Conservation (phyloP, 2,329 filamentous ascomycete genomes). For the Fusarium camptoceras region DNA sequence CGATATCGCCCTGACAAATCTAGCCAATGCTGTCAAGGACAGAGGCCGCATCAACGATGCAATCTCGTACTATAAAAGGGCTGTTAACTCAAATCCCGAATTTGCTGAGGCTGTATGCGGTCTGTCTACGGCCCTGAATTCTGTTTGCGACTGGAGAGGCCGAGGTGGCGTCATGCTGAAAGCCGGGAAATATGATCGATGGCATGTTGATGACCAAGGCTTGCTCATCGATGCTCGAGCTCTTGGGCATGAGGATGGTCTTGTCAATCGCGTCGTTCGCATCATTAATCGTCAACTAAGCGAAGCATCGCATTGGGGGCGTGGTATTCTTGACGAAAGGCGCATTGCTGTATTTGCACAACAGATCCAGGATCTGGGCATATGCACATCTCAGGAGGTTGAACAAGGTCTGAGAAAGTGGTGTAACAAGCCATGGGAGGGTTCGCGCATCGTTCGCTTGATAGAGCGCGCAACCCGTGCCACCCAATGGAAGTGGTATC, state of each 20-base stretch:
- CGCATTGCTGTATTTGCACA: constrained; percentile 62
- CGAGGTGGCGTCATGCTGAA: constrained; percentile 86
- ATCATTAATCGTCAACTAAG: constrained; percentile 89
- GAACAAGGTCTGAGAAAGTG: constrained; percentile 64
- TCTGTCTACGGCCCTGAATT: constrained; percentile 93
- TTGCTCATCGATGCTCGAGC: constrained; percentile 80
- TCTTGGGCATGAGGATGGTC: constrained; percentile 74
- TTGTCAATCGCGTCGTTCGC: constrained; percentile 89
- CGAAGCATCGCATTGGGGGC: constrained; percentile 89
- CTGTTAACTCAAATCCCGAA: constrained; percentile 90
- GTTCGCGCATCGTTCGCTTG: constrained; percentile 83
- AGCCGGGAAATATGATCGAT: constrained; percentile 81
- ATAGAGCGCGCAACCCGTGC: constrained; percentile 85
- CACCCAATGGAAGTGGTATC: constrained; percentile 87
- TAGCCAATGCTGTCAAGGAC: constrained; percentile 98
- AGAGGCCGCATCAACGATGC: constrained; percentile 92
- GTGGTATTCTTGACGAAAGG: constrained; percentile 71
- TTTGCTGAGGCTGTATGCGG: constrained; percentile 98
- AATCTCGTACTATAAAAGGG: constrained; percentile 89
- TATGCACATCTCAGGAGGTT: constrained; percentile 52
- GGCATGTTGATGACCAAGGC: constrained; percentile 90
- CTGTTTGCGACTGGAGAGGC: constrained; percentile 93
- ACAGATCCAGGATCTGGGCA: constrained; percentile 59
- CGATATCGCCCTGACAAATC: constrained; percentile 94
- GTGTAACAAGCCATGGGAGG: constrained; percentile 86